Evolutionary conservation across 2,329 filamentous ascomycete species (phyloP).

Genomic region (Proliferodiscus dingleyae): DNA sequence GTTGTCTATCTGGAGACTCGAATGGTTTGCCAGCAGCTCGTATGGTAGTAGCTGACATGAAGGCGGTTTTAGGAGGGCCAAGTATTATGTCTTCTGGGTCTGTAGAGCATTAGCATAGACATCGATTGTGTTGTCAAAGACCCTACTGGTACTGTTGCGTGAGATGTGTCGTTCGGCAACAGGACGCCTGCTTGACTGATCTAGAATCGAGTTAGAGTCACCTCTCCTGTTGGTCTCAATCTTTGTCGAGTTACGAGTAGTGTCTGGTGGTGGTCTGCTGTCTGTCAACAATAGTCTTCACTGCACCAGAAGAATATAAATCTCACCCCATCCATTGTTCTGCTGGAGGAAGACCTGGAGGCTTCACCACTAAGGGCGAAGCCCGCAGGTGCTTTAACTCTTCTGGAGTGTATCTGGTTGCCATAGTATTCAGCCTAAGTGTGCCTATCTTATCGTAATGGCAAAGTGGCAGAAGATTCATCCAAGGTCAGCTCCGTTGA

Average conservation of each 20-base stretch:
- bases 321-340: constrained; percentile 95
- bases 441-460: background rate
- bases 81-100: constrained; percentile 78
- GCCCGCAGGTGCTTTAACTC: constrained; percentile 70
- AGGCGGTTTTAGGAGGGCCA: constrained; percentile 76
- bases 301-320: background rate
- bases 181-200: constrained; percentile 43
- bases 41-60: constrained; percentile 67
- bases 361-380: constrained; percentile 80
- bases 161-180: constrained; percentile 49
- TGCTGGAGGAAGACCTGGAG: constrained; percentile 70
- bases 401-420: constrained; percentile 63
- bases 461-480: background rate
- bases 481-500: no score
- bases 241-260: constrained; percentile 30
- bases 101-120: constrained; percentile 31
- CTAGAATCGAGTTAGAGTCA: constrained; percentile 27
- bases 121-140: constrained; percentile 20
- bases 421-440: constrained; percentile 18
- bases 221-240: constrained; percentile 44
- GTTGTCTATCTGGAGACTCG: constrained; percentile 39
- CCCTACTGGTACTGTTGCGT: constrained; percentile 53
- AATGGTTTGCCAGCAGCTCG: constrained; percentile 37
- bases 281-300: constrained; percentile 18
- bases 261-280: constrained; percentile 26